phyloP scores from a whole-genome alignment of 2,329 filamentous ascomycete genomes.

The Hortaea werneckii region DNA sequence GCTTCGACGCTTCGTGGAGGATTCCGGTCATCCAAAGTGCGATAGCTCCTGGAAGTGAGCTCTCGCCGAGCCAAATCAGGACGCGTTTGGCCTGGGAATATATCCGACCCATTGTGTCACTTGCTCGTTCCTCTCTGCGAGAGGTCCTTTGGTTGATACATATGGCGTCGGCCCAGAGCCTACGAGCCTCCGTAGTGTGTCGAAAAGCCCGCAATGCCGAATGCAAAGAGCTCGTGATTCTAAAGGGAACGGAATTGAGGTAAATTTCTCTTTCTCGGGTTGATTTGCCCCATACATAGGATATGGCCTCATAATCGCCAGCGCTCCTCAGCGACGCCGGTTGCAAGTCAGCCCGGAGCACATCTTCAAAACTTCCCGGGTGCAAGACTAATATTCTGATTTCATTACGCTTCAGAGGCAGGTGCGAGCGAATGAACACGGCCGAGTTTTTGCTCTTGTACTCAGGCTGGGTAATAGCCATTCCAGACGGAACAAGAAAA shows the following conservation, averaged over 20 bases:
- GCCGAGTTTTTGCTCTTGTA: no score
- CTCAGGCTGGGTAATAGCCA: no score
- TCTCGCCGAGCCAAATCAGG: constrained; percentile 4
- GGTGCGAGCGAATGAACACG: neutral
- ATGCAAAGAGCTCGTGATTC: constrained; percentile 1
- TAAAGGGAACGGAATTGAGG: neutral
- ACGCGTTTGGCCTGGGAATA: constrained; percentile 23
- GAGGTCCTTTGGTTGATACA: constrained; percentile 14
- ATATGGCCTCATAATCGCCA: constrained; percentile 1
- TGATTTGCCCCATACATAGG: constrained; percentile 3
- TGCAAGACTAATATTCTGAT: neutral
- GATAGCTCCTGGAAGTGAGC: neutral
- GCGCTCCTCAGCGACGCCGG: neutral
- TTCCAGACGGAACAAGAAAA: no score
- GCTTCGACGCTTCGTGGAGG: neutral
- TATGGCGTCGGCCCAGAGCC: constrained; percentile 15
- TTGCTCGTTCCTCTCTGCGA: constrained; percentile 9
- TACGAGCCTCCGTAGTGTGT: neutral
- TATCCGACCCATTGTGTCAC: constrained; percentile 25
- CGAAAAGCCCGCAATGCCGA: constrained; percentile 3
- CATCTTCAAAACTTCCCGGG: neutral
- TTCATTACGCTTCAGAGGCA: neutral
- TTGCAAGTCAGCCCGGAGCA: neutral
- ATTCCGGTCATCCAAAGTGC: neutral
- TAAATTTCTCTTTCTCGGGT: neutral